Evolutionary conservation across 768 basidiomycete genomes (phyloP), one percentile per base, ranked within the genome.

Genomic region (Termitomyces sp.): DNA sequence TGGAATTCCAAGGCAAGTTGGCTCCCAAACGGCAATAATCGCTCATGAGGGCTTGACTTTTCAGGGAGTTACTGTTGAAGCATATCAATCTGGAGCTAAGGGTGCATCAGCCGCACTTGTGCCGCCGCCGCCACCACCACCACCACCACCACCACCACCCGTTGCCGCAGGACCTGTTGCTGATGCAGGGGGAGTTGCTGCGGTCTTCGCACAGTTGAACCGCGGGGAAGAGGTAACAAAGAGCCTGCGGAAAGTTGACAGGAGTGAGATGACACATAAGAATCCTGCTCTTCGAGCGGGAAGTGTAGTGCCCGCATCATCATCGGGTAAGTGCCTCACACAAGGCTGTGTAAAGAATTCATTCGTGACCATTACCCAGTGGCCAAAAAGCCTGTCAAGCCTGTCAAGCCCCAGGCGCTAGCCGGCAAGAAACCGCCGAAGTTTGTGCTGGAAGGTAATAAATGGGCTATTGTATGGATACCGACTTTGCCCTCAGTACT

Each of bases 211-310:
- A 1, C 83, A 93, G 55, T 74, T 99, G 46, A 98, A 98, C 67
- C 82, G 88, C 42, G 95, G 96, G 0, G 90, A 86, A 60, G 86
- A 88, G 4, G 87, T 99, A 34, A 98, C 96, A 6, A 91, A 90
- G 67, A 87, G 90, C 12, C 71, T 99, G 64, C 86, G 89, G 63
- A 98, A 97, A 70, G 97, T 99, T 29, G 92, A 94, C 68, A 89
- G 86, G 77, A 94, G 91, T 61, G 89, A 98, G 71, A 95, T 96
- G 94, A 98, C 94, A 3, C 97, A 99, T 78, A 98, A 99, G 80
- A 98, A 99, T 66, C 96, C 97, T 0, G 81, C 85, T 10, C 73
- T 99, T 37, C 76, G 97, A 31, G 83, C 91, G 77, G 67, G 78
- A 69, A 64, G 71, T 56, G 74, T 78, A 63, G 74, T 79, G 47